Percentiles rank a stretch among this genome's conserved stretches.
Conservation (phyloP, 2,329 filamentous ascomycete species). For the Monilinia laxa region DNA sequence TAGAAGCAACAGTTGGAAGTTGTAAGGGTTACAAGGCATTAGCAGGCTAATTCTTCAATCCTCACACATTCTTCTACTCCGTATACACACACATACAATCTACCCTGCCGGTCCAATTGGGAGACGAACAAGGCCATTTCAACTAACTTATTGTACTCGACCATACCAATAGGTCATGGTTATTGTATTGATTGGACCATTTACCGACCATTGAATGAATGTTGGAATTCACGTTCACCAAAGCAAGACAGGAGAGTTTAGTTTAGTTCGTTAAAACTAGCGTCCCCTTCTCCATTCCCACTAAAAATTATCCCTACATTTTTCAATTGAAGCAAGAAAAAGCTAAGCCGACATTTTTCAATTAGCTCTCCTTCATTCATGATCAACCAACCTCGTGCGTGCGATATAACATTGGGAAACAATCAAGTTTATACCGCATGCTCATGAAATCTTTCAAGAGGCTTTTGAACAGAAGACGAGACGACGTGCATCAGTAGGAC, state of each 20-base stretch:
- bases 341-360: not conserved
- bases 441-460: not conserved
- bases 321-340: not conserved
- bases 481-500: not conserved
- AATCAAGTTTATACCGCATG: not conserved
- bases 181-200: not conserved
- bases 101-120: not conserved
- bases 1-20: too few species aligned
- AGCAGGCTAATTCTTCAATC: not conserved
- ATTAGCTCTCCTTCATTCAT: not conserved
- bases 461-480: not conserved
- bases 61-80: not conserved
- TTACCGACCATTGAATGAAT: not conserved
- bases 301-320: not conserved
- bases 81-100: not conserved
- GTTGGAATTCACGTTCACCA: too few species aligned
- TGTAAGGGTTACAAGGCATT: not conserved
- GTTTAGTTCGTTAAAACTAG: not conserved
- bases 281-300: not conserved
- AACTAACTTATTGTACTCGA: not conserved
- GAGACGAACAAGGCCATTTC: not conserved
- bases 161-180: too few species aligned
- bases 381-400: not conserved
- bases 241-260: too few species aligned
- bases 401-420: not conserved